Evolutionary conservation across 768 basidiomycete species (phyloP).

Genomic region (Termitomyces sp.): DNA sequence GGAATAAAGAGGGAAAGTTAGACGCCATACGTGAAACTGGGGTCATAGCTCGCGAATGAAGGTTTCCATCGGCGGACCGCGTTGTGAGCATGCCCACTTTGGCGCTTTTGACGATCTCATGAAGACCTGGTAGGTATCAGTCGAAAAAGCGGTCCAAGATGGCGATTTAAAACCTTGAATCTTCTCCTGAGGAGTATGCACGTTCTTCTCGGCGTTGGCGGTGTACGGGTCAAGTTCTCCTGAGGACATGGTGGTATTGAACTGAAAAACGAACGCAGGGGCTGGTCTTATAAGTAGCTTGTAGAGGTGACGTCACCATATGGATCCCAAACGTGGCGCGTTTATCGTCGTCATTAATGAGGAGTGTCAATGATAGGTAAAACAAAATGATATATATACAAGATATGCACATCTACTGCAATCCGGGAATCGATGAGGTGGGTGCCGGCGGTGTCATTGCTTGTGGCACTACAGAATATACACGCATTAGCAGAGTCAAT

Average conservation of each 20-base stretch:
- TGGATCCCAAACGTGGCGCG: not conserved
- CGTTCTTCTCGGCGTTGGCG: slow-evolving; percentile 55
- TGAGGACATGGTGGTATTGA: slow-evolving; percentile 17
- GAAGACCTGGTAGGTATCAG: slow-evolving; percentile 47
- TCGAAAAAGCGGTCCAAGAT: not conserved
- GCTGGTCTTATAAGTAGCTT: slow-evolving; percentile 16
- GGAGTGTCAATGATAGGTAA: slow-evolving; percentile 27
- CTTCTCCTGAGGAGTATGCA: slow-evolving; percentile 59
- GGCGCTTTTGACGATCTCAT: slow-evolving; percentile 58
- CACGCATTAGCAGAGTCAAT: not conserved
- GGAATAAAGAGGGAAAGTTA: not conserved
- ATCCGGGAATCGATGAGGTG: slow-evolving; percentile 36
- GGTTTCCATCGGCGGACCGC: slow-evolving; percentile 56
- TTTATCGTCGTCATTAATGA: slow-evolving; percentile 10
- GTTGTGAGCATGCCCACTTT: slow-evolving; percentile 79
- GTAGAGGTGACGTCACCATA: slow-evolving; percentile 17
- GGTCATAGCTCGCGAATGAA: slow-evolving; percentile 83
- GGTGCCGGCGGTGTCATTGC: slow-evolving; percentile 48
- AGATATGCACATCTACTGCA: slow-evolving; percentile 47
- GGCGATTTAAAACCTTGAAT: slow-evolving; percentile 43
- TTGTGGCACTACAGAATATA: slow-evolving; percentile 45
- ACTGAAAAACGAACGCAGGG: not conserved
- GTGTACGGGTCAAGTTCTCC: slow-evolving; percentile 70
- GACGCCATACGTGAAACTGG: slow-evolving; percentile 56
- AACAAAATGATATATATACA: slow-evolving; percentile 24